phyloP scores from a whole-genome alignment of 371 early-diverging fungal genomes.

The Lichtheimia ornata region DNA sequence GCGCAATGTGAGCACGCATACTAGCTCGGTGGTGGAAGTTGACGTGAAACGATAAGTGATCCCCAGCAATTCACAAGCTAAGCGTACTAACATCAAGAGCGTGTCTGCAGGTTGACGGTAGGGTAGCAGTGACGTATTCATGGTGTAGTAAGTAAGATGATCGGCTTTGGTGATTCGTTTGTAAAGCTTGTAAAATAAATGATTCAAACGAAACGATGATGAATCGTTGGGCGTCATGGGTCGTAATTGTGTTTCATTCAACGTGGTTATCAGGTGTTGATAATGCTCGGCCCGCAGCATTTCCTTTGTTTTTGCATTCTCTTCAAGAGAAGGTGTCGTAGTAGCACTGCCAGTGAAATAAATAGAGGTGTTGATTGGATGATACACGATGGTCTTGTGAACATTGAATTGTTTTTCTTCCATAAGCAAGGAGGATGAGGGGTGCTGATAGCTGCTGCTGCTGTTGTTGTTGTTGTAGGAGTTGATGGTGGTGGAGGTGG shows the following conservation, averaged over 20 bases:
- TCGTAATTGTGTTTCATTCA: slow-evolving; percentile 26
- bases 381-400: slow-evolving; percentile 35
- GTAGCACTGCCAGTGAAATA: slow-evolving; percentile 40
- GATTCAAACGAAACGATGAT: slow-evolving; percentile 6
- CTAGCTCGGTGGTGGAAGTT: slow-evolving; percentile 19
- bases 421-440: slow-evolving; percentile 9
- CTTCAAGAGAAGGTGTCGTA: slow-evolving; percentile 14
- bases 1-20: slow-evolving; percentile 36
- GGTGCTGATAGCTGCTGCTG: too few species aligned
- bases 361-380: slow-evolving; percentile 39
- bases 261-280: slow-evolving; percentile 14
- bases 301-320: slow-evolving; percentile 26
- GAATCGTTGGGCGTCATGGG: slow-evolving; percentile 26
- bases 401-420: slow-evolving; percentile 22
- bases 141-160: slow-evolving; percentile 3
- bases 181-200: slow-evolving; percentile 20
- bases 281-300: slow-evolving; percentile 28
- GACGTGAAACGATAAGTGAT: slow-evolving; percentile 37
- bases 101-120: slow-evolving; percentile 9
- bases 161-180: slow-evolving; percentile 36
- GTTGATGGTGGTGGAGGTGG: slow-evolving; percentile 10
- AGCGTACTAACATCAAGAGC: slow-evolving; percentile 34
- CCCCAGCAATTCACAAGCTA: slow-evolving; percentile 42
- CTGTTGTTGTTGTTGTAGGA: background rate
- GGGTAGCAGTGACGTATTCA: background rate